These are phyloP conservation scores for Aspergillus sclerotioniger DNA, from an alignment of 495 filamentous ascomycete species.

Conservation along the genomic window DNA sequence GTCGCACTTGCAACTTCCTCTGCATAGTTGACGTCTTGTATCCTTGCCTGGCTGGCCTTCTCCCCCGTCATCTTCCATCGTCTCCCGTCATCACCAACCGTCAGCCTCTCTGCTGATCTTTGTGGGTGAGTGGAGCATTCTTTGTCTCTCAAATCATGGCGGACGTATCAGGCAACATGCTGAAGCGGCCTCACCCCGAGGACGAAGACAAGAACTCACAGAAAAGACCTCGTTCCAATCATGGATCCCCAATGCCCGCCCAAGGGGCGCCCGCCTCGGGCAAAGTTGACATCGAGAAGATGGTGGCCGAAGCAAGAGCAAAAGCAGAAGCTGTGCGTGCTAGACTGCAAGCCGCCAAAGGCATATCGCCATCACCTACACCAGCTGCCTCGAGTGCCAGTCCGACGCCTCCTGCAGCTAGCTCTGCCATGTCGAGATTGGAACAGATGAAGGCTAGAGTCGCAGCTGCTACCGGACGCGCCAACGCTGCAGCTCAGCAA, in stretches of 20 bases:
- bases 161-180: slow-evolving; percentile 47
- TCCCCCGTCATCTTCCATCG: background rate
- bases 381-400: slow-evolving; percentile 35
- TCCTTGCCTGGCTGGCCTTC: background rate
- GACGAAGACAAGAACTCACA: slow-evolving; percentile 52
- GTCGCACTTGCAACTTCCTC: background rate
- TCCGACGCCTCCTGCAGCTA: slow-evolving; percentile 45
- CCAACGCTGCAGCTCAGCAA: slow-evolving; percentile 43
- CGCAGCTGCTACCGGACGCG: slow-evolving; percentile 68
- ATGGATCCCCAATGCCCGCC: slow-evolving; percentile 54
- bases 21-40: background rate
- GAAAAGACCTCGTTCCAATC: slow-evolving; percentile 58
- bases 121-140: slow-evolving; percentile 20
- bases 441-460: slow-evolving; percentile 80
- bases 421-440: slow-evolving; percentile 48
- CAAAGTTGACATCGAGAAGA: slow-evolving; percentile 57
- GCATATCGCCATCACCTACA: slow-evolving; percentile 19
- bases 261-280: slow-evolving; percentile 35
- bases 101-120: slow-evolving; percentile 4
- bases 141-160: slow-evolving; percentile 41
- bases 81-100: background rate
- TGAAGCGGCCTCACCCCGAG: slow-evolving; percentile 60
- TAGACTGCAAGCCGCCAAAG: slow-evolving; percentile 48
- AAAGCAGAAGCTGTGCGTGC: slow-evolving; percentile 60
- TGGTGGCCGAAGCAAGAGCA: slow-evolving; percentile 61